Base-by-base conservation (phyloP, 2,329 filamentous ascomycete species). In the Diaporthe humulicola region DNA sequence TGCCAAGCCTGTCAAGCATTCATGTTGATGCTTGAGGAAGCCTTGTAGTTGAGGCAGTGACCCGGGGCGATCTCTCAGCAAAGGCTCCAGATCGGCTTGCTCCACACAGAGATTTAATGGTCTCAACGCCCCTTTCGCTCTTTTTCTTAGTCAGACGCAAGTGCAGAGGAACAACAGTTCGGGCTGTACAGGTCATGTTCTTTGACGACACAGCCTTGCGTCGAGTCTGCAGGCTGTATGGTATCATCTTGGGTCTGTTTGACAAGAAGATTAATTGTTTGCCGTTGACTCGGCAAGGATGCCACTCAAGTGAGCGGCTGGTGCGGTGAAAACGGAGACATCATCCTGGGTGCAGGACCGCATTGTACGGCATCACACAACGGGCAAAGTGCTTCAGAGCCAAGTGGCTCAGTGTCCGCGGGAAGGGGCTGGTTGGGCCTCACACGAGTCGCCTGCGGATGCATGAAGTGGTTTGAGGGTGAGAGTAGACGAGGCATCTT, bases 271-370 rank as follows among this genome's bases (percentile, higher is more conserved):
- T 10, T 52, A 30, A 15, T n/a, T 38, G 4, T 12, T 33, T 10
- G 64, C 22, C 12, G 15, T 17, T 10, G 22, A 5, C 28, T 22
- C 30, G n/a, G 22, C 45, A 52, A n/a, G 3, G n/a, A 25, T n/a
- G 22, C 30, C 42, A 25, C 64, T 67, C 45, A 52, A 52, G 64
- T 36, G 33, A 54, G 64, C 2, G 64, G 30, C 64, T 69, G 45
- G 38, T 28, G 33, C 17, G 33, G n/a, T 15, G 7, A 22, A 67
- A 50, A 7, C 7, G 9, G 15, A 28, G 38, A 9, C 17, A 48
- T 19, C 42, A 25, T 67, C 6, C 8, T 19, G 30, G 61, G 14
- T 52, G 30, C 61, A 25, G 30, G 61, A 3, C 14, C 7, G 2
- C 45, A 36, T 15, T 36, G 48, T 8, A 28, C n/a, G n/a, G 6